Conservation (phyloP, 2,329 filamentous ascomycete species). For the Fusarium multiceps region DNA sequence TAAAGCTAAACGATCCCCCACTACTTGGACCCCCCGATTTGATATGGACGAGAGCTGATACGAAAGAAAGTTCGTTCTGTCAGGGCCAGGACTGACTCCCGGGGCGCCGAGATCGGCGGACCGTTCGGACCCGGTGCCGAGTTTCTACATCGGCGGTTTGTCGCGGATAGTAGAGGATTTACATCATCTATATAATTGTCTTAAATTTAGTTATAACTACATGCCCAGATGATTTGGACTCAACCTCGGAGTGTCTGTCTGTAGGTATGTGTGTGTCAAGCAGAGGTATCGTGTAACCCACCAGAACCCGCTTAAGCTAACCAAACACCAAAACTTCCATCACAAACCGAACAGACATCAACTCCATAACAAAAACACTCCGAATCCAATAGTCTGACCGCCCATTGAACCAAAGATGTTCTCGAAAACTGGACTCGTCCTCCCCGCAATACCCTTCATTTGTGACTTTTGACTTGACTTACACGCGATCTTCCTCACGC, state of each 20-base stretch:
- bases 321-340: neutral
- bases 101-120: slow-evolving; percentile 30
- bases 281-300: neutral
- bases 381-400: neutral
- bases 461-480: slow-evolving; percentile 2
- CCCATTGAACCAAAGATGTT: neutral
- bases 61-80: slow-evolving; percentile 1
- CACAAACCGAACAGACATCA: neutral
- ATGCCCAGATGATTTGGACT: too few relatives aligned
- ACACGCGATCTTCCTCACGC: slow-evolving; percentile 26
- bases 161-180: slow-evolving; percentile 7
- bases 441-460: slow-evolving; percentile 7
- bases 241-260: neutral
- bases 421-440: neutral
- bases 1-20: neutral
- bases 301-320: neutral
- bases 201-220: neutral
- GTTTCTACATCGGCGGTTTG: slow-evolving; percentile 22
- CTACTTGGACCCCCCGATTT: slow-evolving; percentile 23
- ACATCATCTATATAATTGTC: neutral
- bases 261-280: neutral
- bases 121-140: slow-evolving; percentile 28
- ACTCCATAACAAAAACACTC: neutral
- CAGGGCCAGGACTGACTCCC: neutral
- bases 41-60: neutral